These are phyloP conservation scores for Hyphopichia burtonii DNA, from an alignment of 1,139 yeast species.

Conservation along the genomic window DNA sequence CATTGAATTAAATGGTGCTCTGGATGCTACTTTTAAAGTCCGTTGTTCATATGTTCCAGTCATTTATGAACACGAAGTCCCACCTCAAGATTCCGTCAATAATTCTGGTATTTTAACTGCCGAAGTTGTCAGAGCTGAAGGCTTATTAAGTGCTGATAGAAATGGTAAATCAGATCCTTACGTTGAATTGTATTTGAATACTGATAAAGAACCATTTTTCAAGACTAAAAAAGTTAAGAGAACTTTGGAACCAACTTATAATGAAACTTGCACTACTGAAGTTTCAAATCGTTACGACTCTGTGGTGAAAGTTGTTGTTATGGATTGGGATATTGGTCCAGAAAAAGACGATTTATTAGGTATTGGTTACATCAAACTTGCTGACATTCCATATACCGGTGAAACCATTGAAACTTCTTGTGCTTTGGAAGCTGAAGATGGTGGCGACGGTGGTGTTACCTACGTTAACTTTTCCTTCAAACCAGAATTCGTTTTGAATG, in stretches of 20 bases:
- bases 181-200: slow-evolving; percentile 63
- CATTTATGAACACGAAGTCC: slow-evolving; percentile 55
- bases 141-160: slow-evolving; percentile 67
- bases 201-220: slow-evolving; percentile 53
- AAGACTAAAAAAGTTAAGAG: slow-evolving; percentile 81
- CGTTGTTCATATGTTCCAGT: slow-evolving; percentile 80
- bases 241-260: slow-evolving; percentile 86
- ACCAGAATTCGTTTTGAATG: slow-evolving; percentile 64
- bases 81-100: slow-evolving; percentile 71
- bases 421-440: slow-evolving; percentile 56
- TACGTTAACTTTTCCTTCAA: slow-evolving; percentile 60
- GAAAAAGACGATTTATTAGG: slow-evolving; percentile 83
- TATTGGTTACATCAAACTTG: slow-evolving; percentile 55
- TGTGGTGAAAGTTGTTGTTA: slow-evolving; percentile 54
- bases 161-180: slow-evolving; percentile 92
- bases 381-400: slow-evolving; percentile 58
- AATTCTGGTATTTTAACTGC: slow-evolving; percentile 76
- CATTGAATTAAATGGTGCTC: slow-evolving; percentile 48
- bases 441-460: slow-evolving; percentile 60
- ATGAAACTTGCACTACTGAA: slow-evolving; percentile 56
- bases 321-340: slow-evolving; percentile 93
- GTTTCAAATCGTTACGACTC: slow-evolving; percentile 64
- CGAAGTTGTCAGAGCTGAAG: slow-evolving; percentile 62
- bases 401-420: slow-evolving; percentile 51
- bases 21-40: slow-evolving; percentile 49